Evolutionary conservation across 306 rosid genomes (phyloP).

Genomic region (Clitoria ternatea): DNA sequence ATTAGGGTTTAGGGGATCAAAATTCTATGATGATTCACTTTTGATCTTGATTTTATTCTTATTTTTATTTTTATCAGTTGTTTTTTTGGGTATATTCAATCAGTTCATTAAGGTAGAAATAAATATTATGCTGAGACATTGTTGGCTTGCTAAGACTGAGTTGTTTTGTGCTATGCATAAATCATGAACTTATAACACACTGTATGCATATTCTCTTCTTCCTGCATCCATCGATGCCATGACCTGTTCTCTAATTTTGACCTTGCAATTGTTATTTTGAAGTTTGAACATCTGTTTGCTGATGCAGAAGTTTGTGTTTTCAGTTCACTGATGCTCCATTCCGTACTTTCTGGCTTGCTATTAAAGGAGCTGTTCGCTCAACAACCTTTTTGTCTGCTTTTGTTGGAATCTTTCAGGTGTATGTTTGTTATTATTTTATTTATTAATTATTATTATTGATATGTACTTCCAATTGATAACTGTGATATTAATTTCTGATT

Average conservation of each 20-base stretch:
- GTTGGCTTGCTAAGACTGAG: not conserved
- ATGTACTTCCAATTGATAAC: slow-evolving; percentile 6
- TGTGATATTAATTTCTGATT: slow-evolving; percentile 19
- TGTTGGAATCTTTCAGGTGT: slow-evolving; percentile 92
- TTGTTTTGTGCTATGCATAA: slow-evolving; percentile 4
- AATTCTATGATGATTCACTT: not conserved
- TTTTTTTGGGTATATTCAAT: not conserved
- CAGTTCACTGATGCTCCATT: slow-evolving; percentile 83
- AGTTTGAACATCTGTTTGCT: slow-evolving; percentile 17
- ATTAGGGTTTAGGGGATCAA: not conserved
- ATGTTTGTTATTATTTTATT: not conserved
- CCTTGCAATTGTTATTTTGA: not conserved
- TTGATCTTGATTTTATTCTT: not conserved
- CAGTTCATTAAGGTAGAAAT: not conserved
- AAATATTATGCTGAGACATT: not conserved
- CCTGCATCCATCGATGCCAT: not conserved
- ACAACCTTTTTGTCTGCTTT: slow-evolving; percentile 90
- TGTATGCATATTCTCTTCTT: not conserved
- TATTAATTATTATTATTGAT: not conserved
- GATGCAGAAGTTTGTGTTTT: slow-evolving; percentile 19
- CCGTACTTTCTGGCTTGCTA: slow-evolving; percentile 73
- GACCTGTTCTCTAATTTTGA: not conserved
- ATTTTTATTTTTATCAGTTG: not conserved
- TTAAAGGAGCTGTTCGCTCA: slow-evolving; percentile 77
- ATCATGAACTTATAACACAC: not conserved